These are phyloP conservation scores for Plasmopara muralis DNA, from an alignment of 352 stramenopile genomes.

Conservation along the genomic window DNA sequence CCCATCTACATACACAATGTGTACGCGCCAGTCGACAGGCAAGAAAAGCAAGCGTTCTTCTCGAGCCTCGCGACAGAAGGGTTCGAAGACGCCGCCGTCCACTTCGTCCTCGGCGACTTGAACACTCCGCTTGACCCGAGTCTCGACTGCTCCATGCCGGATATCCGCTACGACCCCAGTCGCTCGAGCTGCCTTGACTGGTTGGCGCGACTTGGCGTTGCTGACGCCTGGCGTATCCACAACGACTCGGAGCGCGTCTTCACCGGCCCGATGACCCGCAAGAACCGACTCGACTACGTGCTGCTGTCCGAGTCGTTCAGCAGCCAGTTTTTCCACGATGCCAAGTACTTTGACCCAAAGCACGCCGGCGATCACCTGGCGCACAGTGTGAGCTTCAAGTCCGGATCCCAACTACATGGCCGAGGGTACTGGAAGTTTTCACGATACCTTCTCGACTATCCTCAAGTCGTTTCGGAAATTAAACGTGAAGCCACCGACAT, in stretches of 20 bases:
- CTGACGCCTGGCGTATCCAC: neutral
- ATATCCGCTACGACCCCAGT: neutral
- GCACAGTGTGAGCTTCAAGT: neutral
- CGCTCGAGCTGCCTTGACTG: neutral
- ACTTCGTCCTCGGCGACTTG: neutral
- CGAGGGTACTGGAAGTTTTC: too few species aligned
- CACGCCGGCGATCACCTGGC: too few species aligned
- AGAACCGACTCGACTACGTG: neutral
- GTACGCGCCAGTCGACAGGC: neutral
- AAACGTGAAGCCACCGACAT: neutral
- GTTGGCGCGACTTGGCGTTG: neutral
- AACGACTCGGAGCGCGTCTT: neutral
- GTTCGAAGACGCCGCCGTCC: neutral
- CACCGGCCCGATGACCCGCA: neutral
- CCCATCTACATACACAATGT: conserved; percentile 1
- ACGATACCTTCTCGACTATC: too few species aligned
- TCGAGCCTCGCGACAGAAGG: neutral
- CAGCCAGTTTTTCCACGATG: too few species aligned
- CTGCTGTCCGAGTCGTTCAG: too few species aligned
- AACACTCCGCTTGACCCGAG: neutral
- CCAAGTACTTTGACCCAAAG: neutral
- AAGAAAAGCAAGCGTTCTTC: neutral
- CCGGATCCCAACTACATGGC: neutral
- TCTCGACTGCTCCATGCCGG: neutral
- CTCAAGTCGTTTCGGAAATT: neutral